Percentiles rank a stretch among this genome's conserved stretches.
Evolutionary conservation across 1,139 yeast species (phyloP).

Genomic region (Geotrichum histeridarum): DNA sequence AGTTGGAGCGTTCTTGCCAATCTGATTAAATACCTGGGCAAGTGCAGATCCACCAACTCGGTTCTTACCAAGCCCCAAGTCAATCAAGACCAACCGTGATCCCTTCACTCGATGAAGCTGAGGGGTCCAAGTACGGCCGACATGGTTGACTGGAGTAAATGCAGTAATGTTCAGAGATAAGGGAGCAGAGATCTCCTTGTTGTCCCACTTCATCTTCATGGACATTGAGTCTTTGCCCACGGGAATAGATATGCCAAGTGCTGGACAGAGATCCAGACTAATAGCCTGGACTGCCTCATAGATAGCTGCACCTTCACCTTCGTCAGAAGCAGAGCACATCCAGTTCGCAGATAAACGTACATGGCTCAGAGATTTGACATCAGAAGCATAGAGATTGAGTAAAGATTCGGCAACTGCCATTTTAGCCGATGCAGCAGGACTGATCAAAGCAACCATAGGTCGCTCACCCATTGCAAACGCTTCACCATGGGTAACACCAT

Average conservation of each 20-base stretch:
- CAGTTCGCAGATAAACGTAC: conserved; percentile 94
- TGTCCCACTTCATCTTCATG: conserved; percentile 93
- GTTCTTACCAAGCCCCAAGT: conserved; percentile 57
- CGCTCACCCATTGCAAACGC: conserved; percentile 97
- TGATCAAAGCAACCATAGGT: conserved; percentile 83
- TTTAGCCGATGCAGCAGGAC: conserved; percentile 89
- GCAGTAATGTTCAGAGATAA: conserved; percentile 89
- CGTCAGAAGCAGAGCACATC: conserved; percentile 98
- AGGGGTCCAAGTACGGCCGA: conserved; percentile 95
- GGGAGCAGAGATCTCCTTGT: conserved; percentile 88
- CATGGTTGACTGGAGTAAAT: conserved; percentile 79
- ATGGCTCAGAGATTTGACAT: conserved; percentile 65
- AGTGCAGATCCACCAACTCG: conserved; percentile 88
- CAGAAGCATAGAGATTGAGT: conserved; percentile 85
- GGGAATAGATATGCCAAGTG: conserved; percentile 84
- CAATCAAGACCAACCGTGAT: conserved; percentile 71
- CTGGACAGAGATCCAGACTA: conserved; percentile 92
- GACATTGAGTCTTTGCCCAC: conserved; percentile 99
- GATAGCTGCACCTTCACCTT: conserved; percentile 91
- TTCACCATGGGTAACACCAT: conserved; percentile 87
- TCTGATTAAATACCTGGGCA: conserved; percentile 85
- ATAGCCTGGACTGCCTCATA: conserved; percentile 97
- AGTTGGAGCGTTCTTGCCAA: conserved; percentile 79
- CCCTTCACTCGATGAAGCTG: conserved; percentile 48
- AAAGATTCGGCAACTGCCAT: conserved; percentile 95